Conservation (phyloP, 208 protist genomes). For the Crithidia thermophila region DNA sequence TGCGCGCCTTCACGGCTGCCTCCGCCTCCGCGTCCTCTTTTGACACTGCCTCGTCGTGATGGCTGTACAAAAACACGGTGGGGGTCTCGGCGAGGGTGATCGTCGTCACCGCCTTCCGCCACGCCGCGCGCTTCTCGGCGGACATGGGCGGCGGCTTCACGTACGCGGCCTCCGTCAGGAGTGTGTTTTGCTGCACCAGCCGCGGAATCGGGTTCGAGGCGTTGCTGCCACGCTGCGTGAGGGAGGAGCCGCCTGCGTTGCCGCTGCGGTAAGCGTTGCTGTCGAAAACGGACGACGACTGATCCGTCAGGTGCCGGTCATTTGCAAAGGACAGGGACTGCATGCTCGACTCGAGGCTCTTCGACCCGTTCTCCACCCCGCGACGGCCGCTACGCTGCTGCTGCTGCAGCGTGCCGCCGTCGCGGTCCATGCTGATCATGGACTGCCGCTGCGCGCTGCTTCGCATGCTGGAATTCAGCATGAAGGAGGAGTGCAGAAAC, state of each 20-base stretch:
- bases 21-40: constrained; percentile 61
- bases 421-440: background rate
- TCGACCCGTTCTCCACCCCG: constrained; percentile 15
- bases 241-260: constrained; percentile 3
- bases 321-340: constrained; percentile 36
- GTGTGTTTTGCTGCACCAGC: constrained; percentile 31
- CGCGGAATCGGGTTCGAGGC: constrained; percentile 2
- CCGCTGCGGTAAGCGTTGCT: background rate
- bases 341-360: constrained; percentile 44
- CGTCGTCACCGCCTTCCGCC: constrained; percentile 61
- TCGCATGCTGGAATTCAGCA: constrained; percentile 32
- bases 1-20: constrained; percentile 43
- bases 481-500: constrained; percentile 74
- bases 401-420: constrained; percentile 12
- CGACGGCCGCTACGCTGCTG: constrained; percentile 18
- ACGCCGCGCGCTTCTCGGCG: constrained; percentile 53
- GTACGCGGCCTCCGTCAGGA: constrained; percentile 38
- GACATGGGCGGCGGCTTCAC: constrained; percentile 27
- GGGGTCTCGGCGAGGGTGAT: constrained; percentile 84
- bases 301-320: constrained; percentile 19
- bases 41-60: constrained; percentile 87
- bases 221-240: constrained; percentile 3
- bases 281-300: constrained; percentile 15
- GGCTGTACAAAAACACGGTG: constrained; percentile 84
- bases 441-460: constrained; percentile 14